phyloP scores from a whole-genome alignment of 768 basidiomycete species.

The Suillus americanus region DNA sequence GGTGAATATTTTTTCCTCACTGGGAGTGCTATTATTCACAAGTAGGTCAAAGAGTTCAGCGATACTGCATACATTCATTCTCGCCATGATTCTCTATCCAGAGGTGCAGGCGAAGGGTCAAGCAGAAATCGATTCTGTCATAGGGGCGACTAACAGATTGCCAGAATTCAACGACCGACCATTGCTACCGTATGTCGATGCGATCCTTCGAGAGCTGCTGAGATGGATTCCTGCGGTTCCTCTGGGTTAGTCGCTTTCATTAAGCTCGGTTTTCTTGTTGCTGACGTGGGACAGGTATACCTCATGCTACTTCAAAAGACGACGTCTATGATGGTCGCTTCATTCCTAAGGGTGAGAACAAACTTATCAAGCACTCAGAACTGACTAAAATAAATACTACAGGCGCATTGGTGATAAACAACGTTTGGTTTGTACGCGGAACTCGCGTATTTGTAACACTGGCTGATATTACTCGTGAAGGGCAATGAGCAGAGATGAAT shows the following conservation, averaged over 20 bases:
- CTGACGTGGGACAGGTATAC: slow-evolving; percentile 17
- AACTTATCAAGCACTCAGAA: neutral
- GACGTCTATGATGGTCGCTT: slow-evolving; percentile 32
- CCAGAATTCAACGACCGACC: slow-evolving; percentile 27
- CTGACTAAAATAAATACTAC: neutral
- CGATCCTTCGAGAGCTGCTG: slow-evolving; percentile 37
- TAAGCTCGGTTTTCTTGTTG: neutral
- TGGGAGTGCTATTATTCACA: neutral
- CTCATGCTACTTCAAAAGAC: slow-evolving; percentile 23
- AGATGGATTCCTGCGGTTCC: slow-evolving; percentile 28
- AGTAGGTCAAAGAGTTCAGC: slow-evolving; percentile 21
- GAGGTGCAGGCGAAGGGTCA: slow-evolving; percentile 26
- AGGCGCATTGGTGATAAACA: slow-evolving; percentile 33
- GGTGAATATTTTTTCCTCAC: slow-evolving; percentile 11
- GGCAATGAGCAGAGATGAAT: slow-evolving; percentile 26
- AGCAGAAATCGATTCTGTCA: slow-evolving; percentile 27
- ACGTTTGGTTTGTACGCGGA: slow-evolving; percentile 31
- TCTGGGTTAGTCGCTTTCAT: slow-evolving; percentile 15
- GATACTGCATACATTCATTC: slow-evolving; percentile 23
- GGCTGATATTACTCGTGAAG: slow-evolving; percentile 5
- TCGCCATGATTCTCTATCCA: slow-evolving; percentile 29
- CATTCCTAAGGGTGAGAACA: slow-evolving; percentile 39
- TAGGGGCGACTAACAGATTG: slow-evolving; percentile 19
- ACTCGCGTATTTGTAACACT: neutral
- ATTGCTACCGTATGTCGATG: slow-evolving; percentile 41